Base-by-base conservation (phyloP, 2,329 filamentous ascomycete genomes). In the Harringtonia aguacate region DNA sequence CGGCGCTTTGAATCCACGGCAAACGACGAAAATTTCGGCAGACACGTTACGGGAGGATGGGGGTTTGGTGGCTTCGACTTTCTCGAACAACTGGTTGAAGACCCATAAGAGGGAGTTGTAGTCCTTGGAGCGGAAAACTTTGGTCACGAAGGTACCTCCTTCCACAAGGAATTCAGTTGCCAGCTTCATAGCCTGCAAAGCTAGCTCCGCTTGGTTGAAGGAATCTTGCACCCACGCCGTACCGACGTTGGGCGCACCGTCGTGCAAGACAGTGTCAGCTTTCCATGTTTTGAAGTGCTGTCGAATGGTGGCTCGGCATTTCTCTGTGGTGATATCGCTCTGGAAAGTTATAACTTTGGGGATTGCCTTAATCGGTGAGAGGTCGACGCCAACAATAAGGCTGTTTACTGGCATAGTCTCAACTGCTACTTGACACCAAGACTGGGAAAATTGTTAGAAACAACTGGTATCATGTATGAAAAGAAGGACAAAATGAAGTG, bases 11-110 rank as follows among this genome's bases (percentile, higher is more conserved):
- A 80, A 98, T 18, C 90, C 92, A 52, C 83, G 79, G 65, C 90
- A 97, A 29, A 98, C 92, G 51, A 97, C 90, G 69, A 98, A 98
- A 34, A 97, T 97, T 70, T 98, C 92, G 52, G 92, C 92, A 8
- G 88, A 95, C 42, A 98, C 90, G 57, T 94, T 95, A 69, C 92
- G 77, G 9, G 87, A 95, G 1, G 88, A 94, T 0, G 92, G 92
- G 4, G 92, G 92, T 64, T 98, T 98, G 6, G 92, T 98, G 39
- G 94, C 90, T 61, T 98, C 90, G 50, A 98, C 92, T 53, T 92
- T 94, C 39, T 75, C 75, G 68, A 98, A 98, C 1, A 98, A 73
- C 62, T 98, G 92, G 60, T 95, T 95, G 69, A 97, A 88, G 29
- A 97, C 89, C 92, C 92, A 98, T 39, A 97, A 74, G 37, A 98